Evolutionary conservation across 352 stramenopile genomes (phyloP).

Genomic region (Pythium rishiriense): DNA sequence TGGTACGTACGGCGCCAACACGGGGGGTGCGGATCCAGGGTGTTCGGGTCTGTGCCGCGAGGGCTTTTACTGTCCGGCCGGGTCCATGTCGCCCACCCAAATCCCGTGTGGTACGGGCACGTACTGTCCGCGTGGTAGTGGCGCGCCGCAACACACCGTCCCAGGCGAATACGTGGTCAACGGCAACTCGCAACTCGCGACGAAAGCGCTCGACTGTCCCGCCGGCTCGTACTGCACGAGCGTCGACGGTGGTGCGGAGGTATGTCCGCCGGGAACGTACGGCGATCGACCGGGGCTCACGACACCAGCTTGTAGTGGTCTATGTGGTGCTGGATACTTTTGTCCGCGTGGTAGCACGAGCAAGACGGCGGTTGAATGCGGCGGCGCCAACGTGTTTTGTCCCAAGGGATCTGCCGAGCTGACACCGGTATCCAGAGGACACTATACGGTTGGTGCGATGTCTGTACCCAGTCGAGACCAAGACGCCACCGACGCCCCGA

Average conservation of each 20-base stretch:
- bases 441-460: conserved; percentile 41
- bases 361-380: conserved; percentile 40
- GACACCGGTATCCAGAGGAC: conserved; percentile 36
- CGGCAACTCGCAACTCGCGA: conserved; percentile 24
- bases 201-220: conserved; percentile 31
- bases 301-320: conserved; percentile 42
- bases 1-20: conserved; percentile 54
- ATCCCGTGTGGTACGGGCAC: conserved; percentile 33
- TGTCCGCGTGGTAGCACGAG: conserved; percentile 52
- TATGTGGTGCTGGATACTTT: conserved; percentile 58
- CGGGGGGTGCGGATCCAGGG: conserved; percentile 33
- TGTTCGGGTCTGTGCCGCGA: conserved; percentile 63
- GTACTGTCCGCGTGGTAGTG: conserved; percentile 48
- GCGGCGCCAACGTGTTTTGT: conserved; percentile 43
- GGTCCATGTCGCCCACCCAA: conserved; percentile 46
- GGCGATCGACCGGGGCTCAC: conserved; percentile 45
- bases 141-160: conserved; percentile 16
- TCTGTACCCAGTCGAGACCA: conserved; percentile 21
- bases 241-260: conserved; percentile 27
- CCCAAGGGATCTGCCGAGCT: conserved; percentile 42
- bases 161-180: conserved; percentile 42
- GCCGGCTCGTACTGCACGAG: conserved; percentile 52
- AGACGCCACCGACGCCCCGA: conserved; percentile 19
- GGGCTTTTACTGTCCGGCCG: conserved; percentile 64
- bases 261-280: conserved; percentile 68